Base-by-base conservation (phyloP, 805 yeast species). In the Teunomyces aglyptinius region DNA sequence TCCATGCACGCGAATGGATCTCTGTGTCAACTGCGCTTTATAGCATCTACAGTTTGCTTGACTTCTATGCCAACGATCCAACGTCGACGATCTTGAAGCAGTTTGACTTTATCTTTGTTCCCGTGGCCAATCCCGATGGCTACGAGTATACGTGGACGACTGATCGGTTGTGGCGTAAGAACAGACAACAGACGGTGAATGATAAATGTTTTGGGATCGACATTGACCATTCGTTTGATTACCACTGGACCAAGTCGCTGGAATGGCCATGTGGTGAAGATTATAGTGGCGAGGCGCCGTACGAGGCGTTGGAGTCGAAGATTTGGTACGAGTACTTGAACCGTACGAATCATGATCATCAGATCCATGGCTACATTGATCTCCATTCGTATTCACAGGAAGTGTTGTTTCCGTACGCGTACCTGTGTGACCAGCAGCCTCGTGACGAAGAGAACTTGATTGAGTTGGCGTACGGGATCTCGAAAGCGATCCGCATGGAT, bases 1-100 rank as follows among this genome's bases (percentile, higher is more conserved):
- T 86, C 2, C 96, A 90, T 66, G 94, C 96, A 0, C 74, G 97
- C 44, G 97, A 90, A 63, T 90, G 97, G 97, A 76, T 89, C 22
- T 78, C 90, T 31, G 81, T 83, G 2, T 78, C 90, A 2, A 75
- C 92, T 0, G 83, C 81, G 0, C 77, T 88, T 49, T 87, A 77
- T 63, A 71, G 58, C 64, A 73, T 61, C 50, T 88, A 49, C 48
- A 56, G 60, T 32, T 45, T 71, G 46, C 51, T 72, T n/a, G 50
- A 58, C 18, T 62, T 49, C 46, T 70, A 69, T 49, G 58, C 55
- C 18, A 47, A 51, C 18, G 54, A 67, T 44, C 73, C 71, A 1
- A 52, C 60, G 68, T 28, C 73, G 4, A 64, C 63, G 27, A 81
- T 70, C 49, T 64, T 89, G 49, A 69, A 82, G 39, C 67, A 80